Percentiles rank a stretch among this genome's conserved stretches.
Conservation (phyloP, 495 filamentous ascomycete species). For the Sordaria brevicollis region DNA sequence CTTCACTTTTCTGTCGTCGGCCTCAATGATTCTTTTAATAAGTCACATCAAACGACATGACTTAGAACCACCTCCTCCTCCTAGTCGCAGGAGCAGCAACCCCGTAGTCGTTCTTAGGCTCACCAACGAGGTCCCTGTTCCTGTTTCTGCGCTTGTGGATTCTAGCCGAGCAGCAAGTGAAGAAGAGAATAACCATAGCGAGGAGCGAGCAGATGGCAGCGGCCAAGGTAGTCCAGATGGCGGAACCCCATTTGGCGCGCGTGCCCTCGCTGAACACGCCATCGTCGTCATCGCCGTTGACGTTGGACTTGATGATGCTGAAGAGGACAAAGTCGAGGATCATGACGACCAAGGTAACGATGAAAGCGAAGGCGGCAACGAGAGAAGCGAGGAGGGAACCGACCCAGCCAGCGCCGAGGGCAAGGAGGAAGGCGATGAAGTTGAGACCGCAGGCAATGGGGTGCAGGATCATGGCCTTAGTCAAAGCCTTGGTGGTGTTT, state of each 20-base stretch:
- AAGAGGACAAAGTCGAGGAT: constrained; percentile 47
- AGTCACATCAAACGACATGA: background rate
- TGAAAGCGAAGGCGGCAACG: constrained; percentile 39
- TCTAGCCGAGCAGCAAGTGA: constrained; percentile 44
- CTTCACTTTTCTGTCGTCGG: background rate
- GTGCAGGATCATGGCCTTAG: constrained; percentile 50
- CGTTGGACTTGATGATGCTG: constrained; percentile 38
- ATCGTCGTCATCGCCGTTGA: constrained; percentile 35
- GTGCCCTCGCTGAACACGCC: constrained; percentile 13
- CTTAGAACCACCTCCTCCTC: constrained; percentile 1
- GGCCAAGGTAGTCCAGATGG: constrained; percentile 41
- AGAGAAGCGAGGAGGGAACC: constrained; percentile 41
- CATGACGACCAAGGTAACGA: constrained; percentile 44
- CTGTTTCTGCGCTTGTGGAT: constrained; percentile 17
- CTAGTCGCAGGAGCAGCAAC: constrained; percentile 1
- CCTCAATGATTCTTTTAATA: too few species aligned
- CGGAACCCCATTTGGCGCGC: constrained; percentile 34
- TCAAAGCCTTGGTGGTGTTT: constrained; percentile 37
- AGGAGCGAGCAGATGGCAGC: constrained; percentile 41
- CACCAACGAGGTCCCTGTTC: background rate
- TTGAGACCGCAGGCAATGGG: constrained; percentile 46
- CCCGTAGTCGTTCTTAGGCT: constrained; percentile 7
- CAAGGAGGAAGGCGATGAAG: constrained; percentile 49
- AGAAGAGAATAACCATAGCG: constrained; percentile 44
- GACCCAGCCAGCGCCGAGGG: constrained; percentile 41